A percentile compares a stretch with the other conserved stretches of the same genome.
phyloP scores from a whole-genome alignment of 2,329 filamentous ascomycete species.

The Penicillium frequentans region DNA sequence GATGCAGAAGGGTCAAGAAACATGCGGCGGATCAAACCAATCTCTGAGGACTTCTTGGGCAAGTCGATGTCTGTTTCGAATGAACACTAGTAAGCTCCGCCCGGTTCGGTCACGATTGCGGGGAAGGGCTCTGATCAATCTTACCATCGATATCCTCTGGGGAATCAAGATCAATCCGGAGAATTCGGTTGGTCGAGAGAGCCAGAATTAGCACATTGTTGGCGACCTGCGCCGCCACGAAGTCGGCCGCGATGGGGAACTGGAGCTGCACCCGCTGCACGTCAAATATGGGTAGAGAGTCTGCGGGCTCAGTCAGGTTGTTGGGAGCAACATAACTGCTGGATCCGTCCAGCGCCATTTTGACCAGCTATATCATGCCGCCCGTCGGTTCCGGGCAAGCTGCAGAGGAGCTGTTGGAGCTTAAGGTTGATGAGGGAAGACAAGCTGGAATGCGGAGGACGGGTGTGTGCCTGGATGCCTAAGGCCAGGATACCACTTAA shows the following conservation, averaged over 20 bases:
- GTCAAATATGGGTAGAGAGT: slow-evolving; percentile 86
- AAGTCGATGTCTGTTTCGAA: slow-evolving; percentile 81
- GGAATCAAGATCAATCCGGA: slow-evolving; percentile 90
- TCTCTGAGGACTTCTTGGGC: slow-evolving; percentile 86
- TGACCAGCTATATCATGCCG: slow-evolving; percentile 35
- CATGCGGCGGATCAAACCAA: slow-evolving; percentile 90
- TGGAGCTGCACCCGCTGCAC: slow-evolving; percentile 89
- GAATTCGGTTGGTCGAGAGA: slow-evolving; percentile 84
- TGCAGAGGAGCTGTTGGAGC: slow-evolving; percentile 14
- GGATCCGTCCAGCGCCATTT: slow-evolving; percentile 69
- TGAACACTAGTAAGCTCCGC: slow-evolving; percentile 18
- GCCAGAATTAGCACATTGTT: slow-evolving; percentile 96
- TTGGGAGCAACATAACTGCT: slow-evolving; percentile 71
- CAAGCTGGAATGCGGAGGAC: slow-evolving; percentile 20
- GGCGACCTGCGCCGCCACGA: slow-evolving; percentile 92
- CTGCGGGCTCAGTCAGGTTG: slow-evolving; percentile 60
- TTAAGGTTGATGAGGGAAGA: slow-evolving; percentile 15
- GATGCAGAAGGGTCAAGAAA: slow-evolving; percentile 97
- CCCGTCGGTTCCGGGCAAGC: slow-evolving; percentile 16
- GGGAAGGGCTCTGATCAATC: slow-evolving; percentile 15
- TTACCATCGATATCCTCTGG: slow-evolving; percentile 91
- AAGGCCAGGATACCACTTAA: not conserved
- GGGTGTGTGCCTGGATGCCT: slow-evolving; percentile 7
- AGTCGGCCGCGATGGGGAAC: slow-evolving; percentile 92
- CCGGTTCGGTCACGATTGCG: slow-evolving; percentile 8